These are phyloP conservation scores for Digitaria exilis DNA, from an alignment of 202 grass and related monocot species.

Conservation along the genomic window DNA sequence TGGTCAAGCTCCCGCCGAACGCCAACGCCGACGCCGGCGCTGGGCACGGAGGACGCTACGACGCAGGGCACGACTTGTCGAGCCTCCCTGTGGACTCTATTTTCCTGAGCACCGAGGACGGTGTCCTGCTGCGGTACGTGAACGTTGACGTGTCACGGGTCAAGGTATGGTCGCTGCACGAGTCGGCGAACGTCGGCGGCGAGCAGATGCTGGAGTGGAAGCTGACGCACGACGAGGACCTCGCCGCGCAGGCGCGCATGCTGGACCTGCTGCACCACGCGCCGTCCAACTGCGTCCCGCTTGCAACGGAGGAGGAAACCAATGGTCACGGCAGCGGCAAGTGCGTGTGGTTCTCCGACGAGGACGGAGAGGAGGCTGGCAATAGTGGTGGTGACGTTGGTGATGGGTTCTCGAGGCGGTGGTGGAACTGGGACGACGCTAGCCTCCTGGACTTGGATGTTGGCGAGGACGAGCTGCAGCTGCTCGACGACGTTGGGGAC, in stretches of 20 bases:
- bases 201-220: constrained; percentile 15
- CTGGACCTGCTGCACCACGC: not conserved
- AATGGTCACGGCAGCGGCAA: not conserved
- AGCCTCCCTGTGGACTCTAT: not conserved
- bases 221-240: constrained; percentile 30
- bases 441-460: not conserved
- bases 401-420: too few species aligned
- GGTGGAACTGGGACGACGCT: constrained; percentile 25
- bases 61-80: not conserved
- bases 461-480: not conserved
- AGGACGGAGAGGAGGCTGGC: not conserved
- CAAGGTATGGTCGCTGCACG: not conserved
- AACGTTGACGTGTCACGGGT: not conserved
- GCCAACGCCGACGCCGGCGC: not conserved
- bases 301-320: not conserved
- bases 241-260: not conserved
- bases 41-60: not conserved
- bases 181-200: not conserved
- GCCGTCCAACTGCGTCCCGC: not conserved
- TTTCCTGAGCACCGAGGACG: not conserved
- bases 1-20: not conserved
- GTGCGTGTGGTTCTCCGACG: constrained; percentile 9
- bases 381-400: too few species aligned
- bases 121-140: constrained; percentile 1
- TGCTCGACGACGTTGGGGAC: not conserved